Evolutionary conservation across 164 flowering plant species (phyloP), one percentile per base, ranked within the genome.

Genomic region (Taxillus chinensis): DNA sequence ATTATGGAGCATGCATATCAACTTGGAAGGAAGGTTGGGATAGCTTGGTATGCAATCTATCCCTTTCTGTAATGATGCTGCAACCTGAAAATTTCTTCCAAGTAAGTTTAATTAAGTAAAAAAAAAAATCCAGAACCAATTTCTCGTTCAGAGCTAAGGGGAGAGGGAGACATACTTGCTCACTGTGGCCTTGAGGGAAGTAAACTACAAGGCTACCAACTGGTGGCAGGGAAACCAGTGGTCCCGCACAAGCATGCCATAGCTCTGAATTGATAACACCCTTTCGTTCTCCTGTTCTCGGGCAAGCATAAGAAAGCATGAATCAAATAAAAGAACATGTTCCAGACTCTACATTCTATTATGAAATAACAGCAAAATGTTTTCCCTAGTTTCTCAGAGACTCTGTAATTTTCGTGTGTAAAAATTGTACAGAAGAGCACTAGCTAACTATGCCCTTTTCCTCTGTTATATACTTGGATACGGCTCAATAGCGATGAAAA

Each of bases 181-280:
- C 98, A 46, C 98, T 92, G 78, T 92, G 98, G 64, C 98, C 98
- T 81, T 92, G 98, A 55, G 98, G 96, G 69, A 92, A 92, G 81
- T 92, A 92, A 57, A 92, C 92, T 45, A 92, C 96, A 46, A 90
- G 92, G 64, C 98, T 90, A 45, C 98, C 96, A 45, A 85, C 89
- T 17, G 93, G 95, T 56, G 98, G 98, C 73, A 90, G 67, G 61
- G 95, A 84, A 70, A 92, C 90, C 70, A 92, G 75, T 37, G 98
- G 96, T 45, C 98, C 98, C 0, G 98, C 98, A 83, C 98, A 92
- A 70, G 96, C 98, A 76, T 92, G 96, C 96, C 98, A 92, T 75
- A 92, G 67, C 72, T 92, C 98, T 59, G 96, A 92, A 80, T 90
- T 90, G n/a, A 86, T 90, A 59, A 27, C 27, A 27, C 52, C 77